Base-by-base conservation (phyloP, 495 filamentous ascomycete genomes). In the Lepraria neglecta region DNA sequence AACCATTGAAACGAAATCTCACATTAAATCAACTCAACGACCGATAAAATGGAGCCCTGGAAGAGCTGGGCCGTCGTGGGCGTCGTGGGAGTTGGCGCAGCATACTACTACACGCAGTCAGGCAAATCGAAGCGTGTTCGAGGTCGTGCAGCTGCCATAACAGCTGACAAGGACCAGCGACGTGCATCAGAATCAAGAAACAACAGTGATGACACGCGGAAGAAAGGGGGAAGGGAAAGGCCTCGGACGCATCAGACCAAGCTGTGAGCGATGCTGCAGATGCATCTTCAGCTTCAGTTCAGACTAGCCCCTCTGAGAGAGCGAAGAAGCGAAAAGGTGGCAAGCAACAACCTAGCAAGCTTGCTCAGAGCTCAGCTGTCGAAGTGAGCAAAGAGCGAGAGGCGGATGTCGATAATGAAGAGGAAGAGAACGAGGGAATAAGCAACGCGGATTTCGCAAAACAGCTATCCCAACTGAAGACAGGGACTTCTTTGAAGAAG, bases 361-460 rank as follows among this genome's bases (percentile, higher is more conserved):
- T 60, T 46, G 64, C 57, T 27, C 60, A 65, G 38, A 63, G 56
- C 27, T 61, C 64, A 2, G 60, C 60, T 24, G 40, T 56, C 30
- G 64, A 66, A 3, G 14, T 57, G 12, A 57, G 21, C 56, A 30
- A 58, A 46, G 45, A 52, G 28, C 28, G 59, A 59, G 58, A 33
- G 12, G n/a, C 51, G 15, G 42, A 24, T 5, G 31, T 17, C 11
- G 54, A 56, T 3, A 21, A 43, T 4, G 58, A 53, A 54, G 78
- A 78, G 64, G 70, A 81, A 53, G 76, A 78, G 21, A 80, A 85
- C 43, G 78, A 80, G 63, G 83, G 83, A 53, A 76, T 86, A 50
- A 82, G 87, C 65, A 84, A 86, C 68, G 78, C 80, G 60, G 88
- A 89, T 65, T 88, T 92, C 72, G 88, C 88, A 15, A 82, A 82